Evolutionary conservation across 2,329 filamentous ascomycete genomes (phyloP), one percentile per base, ranked within the genome.

Genomic region (Beauveria sp.): DNA sequence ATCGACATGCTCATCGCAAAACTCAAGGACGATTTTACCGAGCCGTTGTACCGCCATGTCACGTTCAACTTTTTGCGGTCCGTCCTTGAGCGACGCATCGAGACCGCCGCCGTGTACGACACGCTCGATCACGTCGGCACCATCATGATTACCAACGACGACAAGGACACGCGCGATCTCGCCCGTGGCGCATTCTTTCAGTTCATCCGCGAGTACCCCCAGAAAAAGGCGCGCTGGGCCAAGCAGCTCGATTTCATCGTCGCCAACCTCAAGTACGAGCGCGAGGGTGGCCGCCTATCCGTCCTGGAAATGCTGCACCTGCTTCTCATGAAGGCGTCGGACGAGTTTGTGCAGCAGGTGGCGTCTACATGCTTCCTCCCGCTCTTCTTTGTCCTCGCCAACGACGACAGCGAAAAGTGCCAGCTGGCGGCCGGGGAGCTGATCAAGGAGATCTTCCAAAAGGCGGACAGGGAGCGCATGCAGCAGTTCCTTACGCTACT

Each of bases 131-230:
- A 92, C 68, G 88, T 96, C 34, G 91, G 91, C 52, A 88, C 85
- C 3, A 89, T 97, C 72, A 98, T 98, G 93, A 89, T 99, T 62
- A 96, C 90, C 50, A 98, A 98, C 71, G 91, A 96, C 65, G 93
- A 96, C 67, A 89, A 89, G 67, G 87, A 89, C 66, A 93, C 93
- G 2, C 85, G 95, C 58, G 91, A 97, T 72, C 80, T 96, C 43
- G 93, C 93, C 16, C 84, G 95, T 62, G 91, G 91, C 22, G 89
- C 91, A 16, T 99, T 96, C 74, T 89, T 96, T 73, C 91, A 97
- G 67, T 99, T 99, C 76, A 79, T 99, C 61, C 86, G 93, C 66
- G 92, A 97, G 60, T 99, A 97, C 70, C 93, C 95, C 0, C 95
- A 98, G 72, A 91, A 89, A 69, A 93, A 92, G 74, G 89, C 87